These are phyloP conservation scores for Ricinus communis DNA, from an alignment of 345 rosid genomes.

Conservation along the genomic window DNA sequence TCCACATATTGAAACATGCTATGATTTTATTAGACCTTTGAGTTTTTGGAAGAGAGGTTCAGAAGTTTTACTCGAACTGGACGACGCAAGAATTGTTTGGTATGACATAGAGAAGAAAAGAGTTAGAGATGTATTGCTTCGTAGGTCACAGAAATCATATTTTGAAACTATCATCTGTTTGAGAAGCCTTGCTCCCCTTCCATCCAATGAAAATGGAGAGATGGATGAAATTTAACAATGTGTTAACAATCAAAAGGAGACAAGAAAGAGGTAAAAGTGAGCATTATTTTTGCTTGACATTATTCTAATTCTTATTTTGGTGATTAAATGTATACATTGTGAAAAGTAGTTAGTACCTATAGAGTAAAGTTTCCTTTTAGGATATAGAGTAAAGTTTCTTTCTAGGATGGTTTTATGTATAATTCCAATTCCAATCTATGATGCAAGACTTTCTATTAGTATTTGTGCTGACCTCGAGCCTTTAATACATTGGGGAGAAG, in stretches of 20 bases:
- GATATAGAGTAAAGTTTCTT: no score
- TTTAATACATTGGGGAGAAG: no score
- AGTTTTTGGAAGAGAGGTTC: not conserved
- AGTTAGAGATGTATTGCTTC: no score
- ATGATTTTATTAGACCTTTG: not conserved
- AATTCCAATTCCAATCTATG: no score
- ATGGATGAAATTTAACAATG: not conserved
- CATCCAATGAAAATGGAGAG: not conserved
- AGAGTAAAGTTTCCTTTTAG: no score
- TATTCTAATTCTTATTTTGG: not conserved
- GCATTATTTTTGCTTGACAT: not conserved
- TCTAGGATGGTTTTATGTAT: no score
- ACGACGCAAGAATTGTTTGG: not conserved
- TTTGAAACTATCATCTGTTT: no score
- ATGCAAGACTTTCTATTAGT: no score
- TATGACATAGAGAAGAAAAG: not conserved
- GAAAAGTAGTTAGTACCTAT: no score
- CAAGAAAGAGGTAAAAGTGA: not conserved
- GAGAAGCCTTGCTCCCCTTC: not conserved
- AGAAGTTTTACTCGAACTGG: not conserved
- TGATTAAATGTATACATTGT: no score
- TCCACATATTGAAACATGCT: not conserved
- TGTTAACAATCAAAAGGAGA: not conserved
- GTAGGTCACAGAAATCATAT: no score
- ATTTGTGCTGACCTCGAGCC: no score